Base-by-base conservation (phyloP, 2,329 filamentous ascomycete genomes). In the Trichoderma brevicompactum region DNA sequence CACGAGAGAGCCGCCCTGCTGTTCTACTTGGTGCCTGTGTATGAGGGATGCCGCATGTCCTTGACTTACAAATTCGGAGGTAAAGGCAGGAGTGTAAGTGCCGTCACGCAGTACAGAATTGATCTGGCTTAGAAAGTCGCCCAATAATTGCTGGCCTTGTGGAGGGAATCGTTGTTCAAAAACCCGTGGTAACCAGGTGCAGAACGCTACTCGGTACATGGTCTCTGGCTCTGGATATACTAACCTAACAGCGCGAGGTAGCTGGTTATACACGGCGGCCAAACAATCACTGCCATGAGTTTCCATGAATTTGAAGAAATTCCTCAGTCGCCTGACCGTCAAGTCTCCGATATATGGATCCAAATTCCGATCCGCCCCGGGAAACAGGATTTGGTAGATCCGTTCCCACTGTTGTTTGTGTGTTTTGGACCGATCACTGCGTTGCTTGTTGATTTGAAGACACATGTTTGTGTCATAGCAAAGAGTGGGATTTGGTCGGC, bases 381-480 rank as follows among this genome's bases (percentile, higher is more conserved):
- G 36, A 32, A 62, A 62, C 17, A 62, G 59, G 8, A 43, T 62
- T 13, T 43, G 23, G 36, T 53, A 53, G 17, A 62, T 36, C 2
- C 48, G 17, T 7, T 34, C 36, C 36, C 38, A 62, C 38, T 62
- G 59, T n/a, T 52, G 15, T 13, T 44, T 44, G 10, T 53, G 46
- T 5, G 36, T 36, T 19, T 23, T 48, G 3, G 23, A 34, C 19
- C 54, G 54, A 17, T 58, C 41, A 13, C 54, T 44, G 9, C 54
- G 54, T 15, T 34, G 54, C 15, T 36, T 46, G 40, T 46, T 58
- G 13, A 58, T 58, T 19, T 32, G 40, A 9, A 17, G 40, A 13
- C 54, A 58, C 15, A 32, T 46, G n/a, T 17, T 8, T 17, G 38
- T 8, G 7, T 15, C 54, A 28, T 23, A 58, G n/a, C n/a, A 32